A percentile compares a stretch with the other conserved stretches of the same genome.
These are phyloP conservation scores for Dioscorea zingiberensis DNA, from an alignment of 106 monocot genomes.

Conservation along the genomic window DNA sequence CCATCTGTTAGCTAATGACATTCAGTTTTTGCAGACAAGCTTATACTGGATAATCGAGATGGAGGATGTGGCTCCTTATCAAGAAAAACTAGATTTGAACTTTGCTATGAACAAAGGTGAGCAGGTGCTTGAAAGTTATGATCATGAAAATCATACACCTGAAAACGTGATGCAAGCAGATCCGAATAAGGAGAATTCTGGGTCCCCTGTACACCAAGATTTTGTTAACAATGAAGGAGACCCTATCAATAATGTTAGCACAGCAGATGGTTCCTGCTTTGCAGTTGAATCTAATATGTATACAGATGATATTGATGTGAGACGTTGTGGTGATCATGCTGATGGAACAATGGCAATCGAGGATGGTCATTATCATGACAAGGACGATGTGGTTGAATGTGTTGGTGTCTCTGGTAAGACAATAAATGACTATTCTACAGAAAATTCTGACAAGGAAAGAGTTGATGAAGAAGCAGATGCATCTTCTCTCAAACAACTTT, in stretches of 20 bases:
- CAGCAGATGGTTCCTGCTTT: conserved; percentile 6
- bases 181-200: background rate
- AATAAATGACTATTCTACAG: background rate
- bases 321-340: background rate
- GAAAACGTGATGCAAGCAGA: background rate
- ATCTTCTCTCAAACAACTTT: background rate
- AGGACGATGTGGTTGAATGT: background rate
- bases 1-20: conserved; percentile 8
- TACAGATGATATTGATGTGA: background rate
- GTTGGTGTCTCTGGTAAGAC: background rate
- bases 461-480: conserved; percentile 2
- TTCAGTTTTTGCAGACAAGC: conserved; percentile 4
- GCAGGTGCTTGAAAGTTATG: background rate
- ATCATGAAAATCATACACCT: background rate
- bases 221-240: conserved; percentile 8
- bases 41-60: background rate
- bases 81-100: conserved; percentile 8
- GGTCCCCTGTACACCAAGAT: background rate
- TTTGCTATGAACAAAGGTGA: conserved; percentile 5
- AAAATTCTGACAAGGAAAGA: background rate
- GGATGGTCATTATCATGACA: background rate
- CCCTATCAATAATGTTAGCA: background rate
- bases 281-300: background rate
- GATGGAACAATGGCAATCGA: background rate
- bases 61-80: conserved; percentile 1